Base-by-base conservation (phyloP, 2,329 filamentous ascomycete genomes). In the Colletotrichum navitas region DNA sequence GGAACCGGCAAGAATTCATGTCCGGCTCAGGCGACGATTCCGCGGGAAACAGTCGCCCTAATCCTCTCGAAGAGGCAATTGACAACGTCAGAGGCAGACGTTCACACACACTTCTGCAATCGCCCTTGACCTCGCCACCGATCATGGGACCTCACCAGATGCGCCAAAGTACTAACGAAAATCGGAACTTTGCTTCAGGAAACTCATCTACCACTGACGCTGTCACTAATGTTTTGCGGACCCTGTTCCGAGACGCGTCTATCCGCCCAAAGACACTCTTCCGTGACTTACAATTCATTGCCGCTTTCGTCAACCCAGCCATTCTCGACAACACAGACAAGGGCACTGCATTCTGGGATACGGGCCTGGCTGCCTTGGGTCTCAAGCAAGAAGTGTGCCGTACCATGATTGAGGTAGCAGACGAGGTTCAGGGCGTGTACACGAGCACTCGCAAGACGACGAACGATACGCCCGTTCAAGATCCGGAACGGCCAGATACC, bases 311-410 rank as follows among this genome's bases (percentile, higher is more conserved):
- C 3, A 87, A 90, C 6, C 80, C 89, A 1, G 82, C 85, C 0
- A 82, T 90, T 1, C 81, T 93, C 10, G 90, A 92, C 76, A 87
- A 86, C 75, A 88, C 88, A 0, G 90, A 91, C 51, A 85, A 85
- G 2, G 90, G 88, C 62, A 96, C 94, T 76, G 94, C 95, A 0
- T 98, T 98, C 79, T 93, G 94, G 89, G 94, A 97, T 76, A 92
- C 94, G 34, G 94, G 93, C 0, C 87, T 97, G 7, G 95, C 96
- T 0, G 94, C 95, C 2, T 85, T 98, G n/a, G 90, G 91, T 45
- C 87, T 97, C 64, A 98, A 98, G 80, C 91, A 94, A 75, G 94
- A 97, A 74, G 91, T 96, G 5, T 95, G 94, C 81, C 89, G 91
- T 58, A 94, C 93, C 63, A 97, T 80, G 90, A 91, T 92, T 32